These are phyloP conservation scores for Nidula microcarpa DNA, from an alignment of 768 basidiomycete species.

Conservation along the genomic window DNA sequence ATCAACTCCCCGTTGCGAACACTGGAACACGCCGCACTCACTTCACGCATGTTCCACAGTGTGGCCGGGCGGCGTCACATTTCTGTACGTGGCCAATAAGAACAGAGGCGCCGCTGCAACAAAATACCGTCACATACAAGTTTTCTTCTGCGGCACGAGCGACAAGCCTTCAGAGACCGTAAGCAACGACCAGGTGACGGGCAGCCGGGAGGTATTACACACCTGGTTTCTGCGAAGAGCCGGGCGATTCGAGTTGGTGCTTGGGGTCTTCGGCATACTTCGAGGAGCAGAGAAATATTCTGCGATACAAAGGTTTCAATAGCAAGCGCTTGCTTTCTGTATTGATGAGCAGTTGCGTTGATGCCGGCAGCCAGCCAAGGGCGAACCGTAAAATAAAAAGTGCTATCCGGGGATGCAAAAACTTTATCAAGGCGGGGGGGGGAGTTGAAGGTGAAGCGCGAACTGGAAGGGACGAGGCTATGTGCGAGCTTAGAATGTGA, in stretches of 20 bases:
- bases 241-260: conserved; percentile 45
- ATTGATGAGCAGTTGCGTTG: no score
- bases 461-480: not conserved
- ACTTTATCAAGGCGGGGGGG: not conserved
- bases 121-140: conserved; percentile 51
- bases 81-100: conserved; percentile 45
- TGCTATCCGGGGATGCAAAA: no score
- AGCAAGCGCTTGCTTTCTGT: no score
- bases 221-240: conserved; percentile 82
- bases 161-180: conserved; percentile 55
- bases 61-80: conserved; percentile 85
- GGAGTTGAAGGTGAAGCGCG: not conserved
- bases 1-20: conserved; percentile 2
- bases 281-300: no score
- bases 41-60: conserved; percentile 84
- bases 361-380: no score
- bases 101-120: not conserved
- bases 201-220: conserved; percentile 4
- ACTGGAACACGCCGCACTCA: conserved; percentile 28
- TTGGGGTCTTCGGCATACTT: conserved; percentile 68
- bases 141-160: conserved; percentile 81
- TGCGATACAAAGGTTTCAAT: no score
- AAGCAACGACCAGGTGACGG: conserved; percentile 1
- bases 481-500: not conserved
- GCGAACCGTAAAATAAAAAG: no score